A percentile compares a stretch with the other conserved stretches of the same genome.
phyloP scores from a whole-genome alignment of 441 rosid species.

The Corymbia citriodora region DNA sequence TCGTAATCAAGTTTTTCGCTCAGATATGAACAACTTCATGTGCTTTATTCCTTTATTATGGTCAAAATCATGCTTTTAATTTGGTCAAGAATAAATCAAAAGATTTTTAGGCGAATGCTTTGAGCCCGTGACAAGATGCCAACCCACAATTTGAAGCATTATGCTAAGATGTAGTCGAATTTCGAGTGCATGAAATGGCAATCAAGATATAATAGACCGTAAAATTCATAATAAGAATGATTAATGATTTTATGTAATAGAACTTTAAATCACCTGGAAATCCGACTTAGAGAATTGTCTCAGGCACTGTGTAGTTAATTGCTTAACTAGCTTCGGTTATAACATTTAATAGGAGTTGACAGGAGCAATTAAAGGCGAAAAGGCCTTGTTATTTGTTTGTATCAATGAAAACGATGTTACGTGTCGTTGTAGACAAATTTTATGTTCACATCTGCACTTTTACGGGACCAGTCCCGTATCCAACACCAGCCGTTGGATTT shows the following conservation, averaged over 20 bases:
- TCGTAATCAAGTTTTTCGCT: not conserved
- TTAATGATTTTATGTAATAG: no score
- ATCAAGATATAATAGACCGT: no score
- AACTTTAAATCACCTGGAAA: no score
- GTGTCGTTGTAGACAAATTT: no score
- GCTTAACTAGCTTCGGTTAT: no score
- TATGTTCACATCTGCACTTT: no score
- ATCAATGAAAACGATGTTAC: not conserved
- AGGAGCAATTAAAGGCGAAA: not conserved
- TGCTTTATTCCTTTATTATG: not conserved
- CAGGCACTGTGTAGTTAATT: no score
- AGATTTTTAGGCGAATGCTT: not conserved
- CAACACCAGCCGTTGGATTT: not conserved
- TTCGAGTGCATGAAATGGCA: no score
- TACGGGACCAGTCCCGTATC: no score
- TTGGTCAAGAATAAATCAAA: not conserved
- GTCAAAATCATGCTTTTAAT: not conserved
- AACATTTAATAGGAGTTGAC: not conserved
- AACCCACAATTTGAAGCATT: not conserved
- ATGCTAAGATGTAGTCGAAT: not conserved
- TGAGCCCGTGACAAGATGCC: not conserved
- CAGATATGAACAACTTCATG: not conserved
- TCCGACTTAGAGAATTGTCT: no score
- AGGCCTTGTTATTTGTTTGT: not conserved
- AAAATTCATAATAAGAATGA: no score